phyloP scores from a whole-genome alignment of 768 basidiomycete genomes.

The Pisolithus marmoratus region DNA sequence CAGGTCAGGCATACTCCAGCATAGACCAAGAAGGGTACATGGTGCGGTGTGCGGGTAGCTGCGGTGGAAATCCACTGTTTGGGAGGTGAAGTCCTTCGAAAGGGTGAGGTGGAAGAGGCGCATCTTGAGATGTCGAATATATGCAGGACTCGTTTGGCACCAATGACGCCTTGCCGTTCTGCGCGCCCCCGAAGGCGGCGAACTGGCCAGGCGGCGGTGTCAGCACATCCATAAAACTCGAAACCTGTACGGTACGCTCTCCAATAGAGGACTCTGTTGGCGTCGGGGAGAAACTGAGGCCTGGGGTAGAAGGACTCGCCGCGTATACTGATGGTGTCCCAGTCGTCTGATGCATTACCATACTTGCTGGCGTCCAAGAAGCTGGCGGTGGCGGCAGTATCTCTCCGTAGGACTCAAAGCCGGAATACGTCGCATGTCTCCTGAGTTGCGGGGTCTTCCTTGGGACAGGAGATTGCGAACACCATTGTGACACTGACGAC shows the following conservation, averaged over 20 bases:
- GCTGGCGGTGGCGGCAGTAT: conserved; percentile 3
- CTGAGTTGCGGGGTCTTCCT: conserved; percentile 25
- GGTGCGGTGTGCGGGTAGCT: neutral
- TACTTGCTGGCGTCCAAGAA: neutral
- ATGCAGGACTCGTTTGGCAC: conserved; percentile 14
- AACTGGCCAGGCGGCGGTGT: conserved; percentile 32
- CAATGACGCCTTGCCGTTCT: conserved; percentile 30
- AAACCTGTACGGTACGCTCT: conserved; percentile 54
- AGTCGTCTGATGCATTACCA: neutral
- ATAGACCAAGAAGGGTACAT: neutral
- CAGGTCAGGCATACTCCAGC: conserved; percentile 1
- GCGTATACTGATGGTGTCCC: conserved; percentile 22
- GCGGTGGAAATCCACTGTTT: conserved; percentile 2
- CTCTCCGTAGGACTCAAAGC: conserved; percentile 23
- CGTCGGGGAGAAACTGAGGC: conserved; percentile 54
- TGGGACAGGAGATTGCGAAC: conserved; percentile 10
- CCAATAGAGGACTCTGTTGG: conserved; percentile 53
- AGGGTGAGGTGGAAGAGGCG: conserved; percentile 2
- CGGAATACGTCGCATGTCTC: conserved; percentile 39
- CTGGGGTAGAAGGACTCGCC: conserved; percentile 48
- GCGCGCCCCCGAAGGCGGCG: conserved; percentile 29
- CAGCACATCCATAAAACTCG: conserved; percentile 42
- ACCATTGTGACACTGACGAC: neutral
- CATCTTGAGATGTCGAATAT: conserved; percentile 14
- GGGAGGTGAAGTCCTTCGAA: conserved; percentile 11